Evolutionary conservation across 805 yeast species (phyloP), one percentile per base, ranked within the genome.

Genomic region (Wickerhamiella domercqiae): DNA sequence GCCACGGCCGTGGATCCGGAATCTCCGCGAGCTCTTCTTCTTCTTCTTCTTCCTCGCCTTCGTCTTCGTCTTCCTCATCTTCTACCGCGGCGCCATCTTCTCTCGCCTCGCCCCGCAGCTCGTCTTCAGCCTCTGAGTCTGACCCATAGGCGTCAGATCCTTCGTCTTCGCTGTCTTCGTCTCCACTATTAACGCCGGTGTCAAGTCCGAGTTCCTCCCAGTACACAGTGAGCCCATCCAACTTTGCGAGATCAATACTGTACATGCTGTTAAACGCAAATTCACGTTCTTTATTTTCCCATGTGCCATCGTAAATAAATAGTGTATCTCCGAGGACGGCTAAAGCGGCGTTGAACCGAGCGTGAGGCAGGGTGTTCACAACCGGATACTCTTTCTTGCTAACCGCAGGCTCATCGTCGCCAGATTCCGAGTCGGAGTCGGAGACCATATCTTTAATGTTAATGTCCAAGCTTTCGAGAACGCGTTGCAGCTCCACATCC

Each of bases 1-100:
- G 67, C 94, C 94, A 87, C 14, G 98, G 95, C 55, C 94, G 72
- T 32, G 78, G 79, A 57, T 87, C 98, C 14, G 94, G 93, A 5
- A 30, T 30, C 7, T 30, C 33, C 47, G 77, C 70, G 45, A 73
- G 81, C 33, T 73, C 75, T 43, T 70, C 78, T 3, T 66, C 73
- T 21, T 65, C 77, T 33, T 65, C 76, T 2, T 55, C 70, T 11
- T 66, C 81, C 30, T 68, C 78, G 31, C 68, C 78, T 30, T 73
- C 84, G 31, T 73, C 81, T n/a, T 70, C 81, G 19, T 70, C 81
- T 16, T 69, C 78, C 7, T 61, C 75, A n/a, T 63, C 77, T 29
- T 60, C 69, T 26, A 59, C 63, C 21, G 54, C 62, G 7, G 57
- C 62, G 32, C 52, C 59, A 13, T 59, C 63, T 21, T 64, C 71